Base-by-base conservation (phyloP, 2,329 filamentous ascomycete genomes). In the Pezicula rhizophila region DNA sequence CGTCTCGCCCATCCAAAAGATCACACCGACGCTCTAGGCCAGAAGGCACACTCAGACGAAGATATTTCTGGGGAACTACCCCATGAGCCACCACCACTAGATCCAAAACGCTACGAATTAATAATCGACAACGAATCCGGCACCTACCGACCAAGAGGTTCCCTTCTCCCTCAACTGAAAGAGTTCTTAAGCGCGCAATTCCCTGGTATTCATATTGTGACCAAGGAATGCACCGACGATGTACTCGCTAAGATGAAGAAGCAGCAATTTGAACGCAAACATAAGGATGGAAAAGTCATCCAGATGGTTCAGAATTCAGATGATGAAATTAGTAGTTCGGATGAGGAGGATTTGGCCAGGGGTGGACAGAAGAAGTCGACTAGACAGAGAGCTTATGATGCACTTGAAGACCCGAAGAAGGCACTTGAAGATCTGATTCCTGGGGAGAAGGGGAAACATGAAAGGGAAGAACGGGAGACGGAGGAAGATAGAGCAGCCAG, bases 71-170 rank as follows among this genome's bases (percentile, higher is more conserved):
- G 67, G n/a, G 78, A 71, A 0, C 75, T 74, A 3, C 75, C 74
- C 1, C 52, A 65, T 14, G 61, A 64, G 0, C 53, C 67, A 0
- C 75, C 74, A 3, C 77, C 73, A 0, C 57, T 64, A 12, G 66
- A 75, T 49, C 78, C 71, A n/a, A 63, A 66, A 46, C 74, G 76
- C 63, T 97, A 96, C 66, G 86, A 95, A 64, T 78, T 97, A 8
- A 74, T 93, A 55, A 96, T 97, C 62, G 92, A 97, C 71, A 97
- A 97, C 61, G 92, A 96, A 67, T 89, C 84, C 47, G 92, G 92
- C 10, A 97, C 92, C 0, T 97, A 97, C 66, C 80, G 92, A 0
- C 92, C 92, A 0, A 89, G 95, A 62, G 85, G 86, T 48, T 76
- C 82, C 10, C 75, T 88, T 8, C 76, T 97, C 1, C 87, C 87